Percentiles rank a stretch among this genome's conserved stretches.
These are phyloP conservation scores for Colletotrichum liaoningense DNA, from an alignment of 2,329 filamentous ascomycete species.

Conservation along the genomic window DNA sequence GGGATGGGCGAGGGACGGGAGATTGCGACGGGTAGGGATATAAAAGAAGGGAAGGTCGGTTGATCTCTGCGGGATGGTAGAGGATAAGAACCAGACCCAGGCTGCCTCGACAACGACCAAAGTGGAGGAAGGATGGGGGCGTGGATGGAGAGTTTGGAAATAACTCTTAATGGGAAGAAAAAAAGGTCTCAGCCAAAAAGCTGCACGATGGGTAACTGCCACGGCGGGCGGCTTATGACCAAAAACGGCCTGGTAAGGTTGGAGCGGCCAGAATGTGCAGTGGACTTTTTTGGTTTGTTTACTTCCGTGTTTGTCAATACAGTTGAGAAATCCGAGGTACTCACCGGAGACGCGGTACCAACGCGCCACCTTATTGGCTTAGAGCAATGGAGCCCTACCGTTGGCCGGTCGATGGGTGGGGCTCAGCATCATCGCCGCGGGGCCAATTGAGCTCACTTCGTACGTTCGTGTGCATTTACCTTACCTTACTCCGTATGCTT, in stretches of 20 bases:
- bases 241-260: slow-evolving; percentile 28
- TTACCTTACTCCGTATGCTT: background rate
- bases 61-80: slow-evolving; percentile 21
- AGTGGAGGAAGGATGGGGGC: slow-evolving; percentile 17
- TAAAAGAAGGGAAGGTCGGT: slow-evolving; percentile 25
- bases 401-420: slow-evolving; percentile 30
- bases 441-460: background rate
- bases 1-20: slow-evolving; percentile 23
- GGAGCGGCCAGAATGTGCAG: slow-evolving; percentile 32
- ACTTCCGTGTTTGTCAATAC: slow-evolving; percentile 24
- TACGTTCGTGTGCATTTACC: too few species aligned
- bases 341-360: slow-evolving; percentile 26
- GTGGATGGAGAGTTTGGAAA: slow-evolving; percentile 13
- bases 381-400: background rate
- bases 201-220: slow-evolving; percentile 30
- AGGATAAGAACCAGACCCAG: slow-evolving; percentile 8
- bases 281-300: slow-evolving; percentile 32
- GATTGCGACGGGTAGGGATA: slow-evolving; percentile 24
- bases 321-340: slow-evolving; percentile 7
- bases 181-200: slow-evolving; percentile 21
- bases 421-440: background rate
- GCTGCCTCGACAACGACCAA: slow-evolving; percentile 32
- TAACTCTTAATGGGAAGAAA: slow-evolving; percentile 21
- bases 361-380: slow-evolving; percentile 23
- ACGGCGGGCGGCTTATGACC: slow-evolving; percentile 28